Evolutionary conservation across 345 rosid species (phyloP), one percentile per base, ranked within the genome.

Genomic region (Eucalyptus tenuipes): DNA sequence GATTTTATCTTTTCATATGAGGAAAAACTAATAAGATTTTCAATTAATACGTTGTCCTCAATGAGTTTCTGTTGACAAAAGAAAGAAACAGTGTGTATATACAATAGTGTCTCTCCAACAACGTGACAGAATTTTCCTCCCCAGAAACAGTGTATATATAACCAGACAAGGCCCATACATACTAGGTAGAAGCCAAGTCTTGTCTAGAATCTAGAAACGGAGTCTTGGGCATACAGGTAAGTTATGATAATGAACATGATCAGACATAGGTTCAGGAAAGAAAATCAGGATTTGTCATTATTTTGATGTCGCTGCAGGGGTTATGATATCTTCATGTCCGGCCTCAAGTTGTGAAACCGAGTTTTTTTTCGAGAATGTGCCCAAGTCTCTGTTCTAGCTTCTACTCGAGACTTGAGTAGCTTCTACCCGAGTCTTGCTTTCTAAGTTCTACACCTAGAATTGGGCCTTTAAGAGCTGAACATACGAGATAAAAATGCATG

Each of bases 391-490:
- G 3, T 55, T 55, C 29, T 55, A 55, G 61, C 29, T 4, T 24
- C 61, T 55, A 55, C 61, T 55, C 5, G 12, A 55, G 61, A 55
- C 61, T 55, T 7, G 13, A 4, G 61, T 25, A 10, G 29, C 61
- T 55, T 55, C 0, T 24, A 24, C 6, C 13, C 6, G 13, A 55
- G 61, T 55, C 13, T 10, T 8, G 12, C 13, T 0, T 24, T 24
- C 61, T 0, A 10, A 55, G 61, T 55, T 55, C 29, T 55, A 24
- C 29, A 0, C 29, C 5, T 20, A 4, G 59, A 22, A 55, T 20
- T 1, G 12, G 59, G 13, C 5, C 1, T 24, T 4, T 4, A 4
- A 24, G 13, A 55, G 29, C 61, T 9, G 27, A 55, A 0, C 3
- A 55, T 0, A 22, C 61, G 29, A 55, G 61, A 55, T 55, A 1